Percentiles rank a stretch among this genome's conserved stretches.
Conservation (phyloP, 1,139 yeast genomes). For the Debaryomyces sp. region DNA sequence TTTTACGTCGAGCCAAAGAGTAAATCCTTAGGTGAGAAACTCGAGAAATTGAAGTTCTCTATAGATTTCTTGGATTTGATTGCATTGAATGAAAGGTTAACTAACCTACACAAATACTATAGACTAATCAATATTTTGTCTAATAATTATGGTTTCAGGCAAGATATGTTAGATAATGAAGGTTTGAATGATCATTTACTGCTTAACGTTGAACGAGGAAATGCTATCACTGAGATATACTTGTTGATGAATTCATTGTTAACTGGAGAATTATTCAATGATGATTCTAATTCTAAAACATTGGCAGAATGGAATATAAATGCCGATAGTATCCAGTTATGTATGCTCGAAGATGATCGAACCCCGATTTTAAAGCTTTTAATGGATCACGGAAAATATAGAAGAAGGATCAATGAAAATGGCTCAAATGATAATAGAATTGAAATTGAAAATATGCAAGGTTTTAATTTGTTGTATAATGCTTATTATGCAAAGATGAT, state of each 20-base stretch:
- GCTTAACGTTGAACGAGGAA: conserved; percentile 30
- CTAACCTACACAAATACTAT: conserved; percentile 30
- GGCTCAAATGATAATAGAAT: conserved; percentile 45
- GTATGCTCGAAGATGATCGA: conserved; percentile 47
- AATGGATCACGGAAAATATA: conserved; percentile 40
- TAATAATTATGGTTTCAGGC: conserved; percentile 42
- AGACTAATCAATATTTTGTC: conserved; percentile 24
- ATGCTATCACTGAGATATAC: conserved; percentile 37
- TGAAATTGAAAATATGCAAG: conserved; percentile 50
- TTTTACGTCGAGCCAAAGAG: conserved; percentile 49
- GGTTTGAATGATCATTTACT: conserved; percentile 37
- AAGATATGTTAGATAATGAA: conserved; percentile 36
- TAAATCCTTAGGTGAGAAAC: conserved; percentile 33
- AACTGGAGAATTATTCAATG: conserved; percentile 34
- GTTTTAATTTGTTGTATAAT: conserved; percentile 36
- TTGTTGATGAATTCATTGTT: conserved; percentile 44
- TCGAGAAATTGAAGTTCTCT: conserved; percentile 45
- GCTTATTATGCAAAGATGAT: conserved; percentile 41
- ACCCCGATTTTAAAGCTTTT: conserved; percentile 46
- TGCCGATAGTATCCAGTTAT: conserved; percentile 51
- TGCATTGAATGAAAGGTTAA: conserved; percentile 32
- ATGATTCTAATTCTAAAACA: conserved; percentile 18
- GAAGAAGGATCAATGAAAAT: conserved; percentile 52
- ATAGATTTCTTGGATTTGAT: conserved; percentile 44
- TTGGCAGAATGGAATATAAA: conserved; percentile 60